Evolutionary conservation across 345 rosid genomes (phyloP).

Genomic region (rapeseed (Brassica napus)): DNA sequence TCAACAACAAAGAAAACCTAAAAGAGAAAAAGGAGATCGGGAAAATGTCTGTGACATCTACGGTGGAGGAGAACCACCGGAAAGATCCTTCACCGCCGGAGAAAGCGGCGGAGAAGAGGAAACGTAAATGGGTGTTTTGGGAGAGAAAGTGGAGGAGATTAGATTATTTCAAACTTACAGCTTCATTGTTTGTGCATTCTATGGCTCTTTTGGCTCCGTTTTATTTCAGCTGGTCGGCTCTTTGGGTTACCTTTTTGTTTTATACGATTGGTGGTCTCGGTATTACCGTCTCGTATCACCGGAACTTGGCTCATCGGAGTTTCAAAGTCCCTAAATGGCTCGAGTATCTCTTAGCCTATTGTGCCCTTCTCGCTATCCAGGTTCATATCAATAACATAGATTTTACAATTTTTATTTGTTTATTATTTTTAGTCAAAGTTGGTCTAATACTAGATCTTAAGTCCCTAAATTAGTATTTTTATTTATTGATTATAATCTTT

Average conservation of each 20-base stretch:
- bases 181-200: conserved; percentile 60
- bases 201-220: conserved; percentile 73
- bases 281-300: conserved; percentile 72
- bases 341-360: conserved; percentile 78
- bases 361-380: conserved; percentile 82
- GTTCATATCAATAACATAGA: conserved; percentile 13
- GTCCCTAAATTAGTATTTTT: not conserved
- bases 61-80: conserved; percentile 43
- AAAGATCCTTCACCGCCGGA: conserved; percentile 8
- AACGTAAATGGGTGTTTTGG: conserved; percentile 46
- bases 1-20: not conserved
- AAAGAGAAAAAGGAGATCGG: not conserved
- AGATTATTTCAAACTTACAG: conserved; percentile 55
- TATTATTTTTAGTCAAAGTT: not conserved
- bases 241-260: conserved; percentile 61
- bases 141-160: conserved; percentile 61
- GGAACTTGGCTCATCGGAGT: conserved; percentile 77
- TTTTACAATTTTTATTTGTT: not conserved
- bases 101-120: conserved; percentile 44
- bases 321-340: conserved; percentile 87
- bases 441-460: conserved; percentile 6
- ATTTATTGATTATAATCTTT: not conserved
- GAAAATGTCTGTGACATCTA: conserved; percentile 35
- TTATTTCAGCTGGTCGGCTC: conserved; percentile 69
- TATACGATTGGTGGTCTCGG: conserved; percentile 69